These are phyloP conservation scores for Agapanthus africanus DNA, from an alignment of 106 monocot species.

Conservation along the genomic window DNA sequence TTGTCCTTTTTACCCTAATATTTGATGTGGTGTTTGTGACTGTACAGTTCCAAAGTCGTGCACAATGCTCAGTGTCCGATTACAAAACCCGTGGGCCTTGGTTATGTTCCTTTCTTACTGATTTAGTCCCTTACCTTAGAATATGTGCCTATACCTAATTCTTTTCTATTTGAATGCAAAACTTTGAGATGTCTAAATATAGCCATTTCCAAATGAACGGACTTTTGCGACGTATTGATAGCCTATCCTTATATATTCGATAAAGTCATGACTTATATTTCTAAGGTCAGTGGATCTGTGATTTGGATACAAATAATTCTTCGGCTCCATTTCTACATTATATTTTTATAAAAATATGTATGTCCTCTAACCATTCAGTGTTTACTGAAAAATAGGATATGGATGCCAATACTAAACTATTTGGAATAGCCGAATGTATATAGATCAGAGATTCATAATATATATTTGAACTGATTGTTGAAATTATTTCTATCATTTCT, in stretches of 20 bases:
- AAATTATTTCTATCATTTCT: too few species aligned
- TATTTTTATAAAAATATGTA: neutral
- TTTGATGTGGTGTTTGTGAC: too few species aligned
- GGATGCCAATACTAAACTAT: neutral
- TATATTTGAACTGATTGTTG: too few species aligned
- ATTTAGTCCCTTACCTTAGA: too few species aligned
- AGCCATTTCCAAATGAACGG: too few species aligned
- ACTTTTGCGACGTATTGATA: too few species aligned
- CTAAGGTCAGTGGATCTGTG: neutral
- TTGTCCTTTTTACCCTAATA: too few species aligned
- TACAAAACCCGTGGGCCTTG: too few species aligned
- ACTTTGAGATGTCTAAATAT: neutral
- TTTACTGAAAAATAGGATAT: neutral
- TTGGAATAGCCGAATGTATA: neutral
- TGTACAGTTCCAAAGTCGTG: too few species aligned
- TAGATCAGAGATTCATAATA: neutral
- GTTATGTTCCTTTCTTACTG: too few species aligned
- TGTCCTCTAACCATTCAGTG: neutral
- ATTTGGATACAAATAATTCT: neutral
- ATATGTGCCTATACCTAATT: too few species aligned
- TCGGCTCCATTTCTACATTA: neutral
- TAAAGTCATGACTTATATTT: neutral
- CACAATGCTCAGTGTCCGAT: too few species aligned
- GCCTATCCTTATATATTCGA: neutral
- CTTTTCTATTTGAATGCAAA: neutral